Conservation (phyloP, 2,329 filamentous ascomycete species). For the Tolypocladium ophioglossoides region DNA sequence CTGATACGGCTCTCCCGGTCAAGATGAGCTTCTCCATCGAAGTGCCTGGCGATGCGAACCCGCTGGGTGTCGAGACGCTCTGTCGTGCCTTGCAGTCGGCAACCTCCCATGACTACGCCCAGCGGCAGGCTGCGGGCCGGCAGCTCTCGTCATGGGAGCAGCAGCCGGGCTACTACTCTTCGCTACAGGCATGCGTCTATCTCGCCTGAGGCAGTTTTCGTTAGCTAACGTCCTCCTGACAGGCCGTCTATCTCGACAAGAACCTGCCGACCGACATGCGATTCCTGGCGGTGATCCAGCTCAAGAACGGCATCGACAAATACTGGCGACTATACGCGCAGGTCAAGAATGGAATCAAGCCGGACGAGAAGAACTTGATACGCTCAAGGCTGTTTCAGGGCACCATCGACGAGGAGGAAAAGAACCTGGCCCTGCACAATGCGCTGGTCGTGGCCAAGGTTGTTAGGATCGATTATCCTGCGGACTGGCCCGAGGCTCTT, state of each 20-base stretch:
- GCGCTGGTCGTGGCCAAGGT: slow-evolving; percentile 82
- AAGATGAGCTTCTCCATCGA: slow-evolving; percentile 65
- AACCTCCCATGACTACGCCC: slow-evolving; percentile 48
- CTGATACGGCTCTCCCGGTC: slow-evolving; percentile 2
- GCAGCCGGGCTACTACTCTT: slow-evolving; percentile 53
- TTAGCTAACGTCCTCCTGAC: neutral
- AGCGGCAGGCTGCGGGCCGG: slow-evolving; percentile 57
- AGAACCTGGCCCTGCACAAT: slow-evolving; percentile 73
- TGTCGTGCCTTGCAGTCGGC: slow-evolving; percentile 54
- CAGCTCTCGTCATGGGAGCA: slow-evolving; percentile 65
- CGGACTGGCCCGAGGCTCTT: slow-evolving; percentile 65
- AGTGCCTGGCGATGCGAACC: slow-evolving; percentile 70
- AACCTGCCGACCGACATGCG: slow-evolving; percentile 67
- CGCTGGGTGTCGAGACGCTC: slow-evolving; percentile 53
- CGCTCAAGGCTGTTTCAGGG: slow-evolving; percentile 65
- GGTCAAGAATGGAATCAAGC: slow-evolving; percentile 53
- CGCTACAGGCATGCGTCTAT: slow-evolving; percentile 47
- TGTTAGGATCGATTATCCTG: slow-evolving; percentile 77
- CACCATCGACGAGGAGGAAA: slow-evolving; percentile 66
- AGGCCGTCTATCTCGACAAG: slow-evolving; percentile 75
- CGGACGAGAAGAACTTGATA: slow-evolving; percentile 67
- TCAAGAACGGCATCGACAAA: slow-evolving; percentile 94
- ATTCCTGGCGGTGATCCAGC: slow-evolving; percentile 82
- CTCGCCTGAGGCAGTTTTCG: neutral
- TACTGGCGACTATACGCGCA: slow-evolving; percentile 66